phyloP scores from a whole-genome alignment of 495 filamentous ascomycete genomes.

The Trypethelium eluteriae region DNA sequence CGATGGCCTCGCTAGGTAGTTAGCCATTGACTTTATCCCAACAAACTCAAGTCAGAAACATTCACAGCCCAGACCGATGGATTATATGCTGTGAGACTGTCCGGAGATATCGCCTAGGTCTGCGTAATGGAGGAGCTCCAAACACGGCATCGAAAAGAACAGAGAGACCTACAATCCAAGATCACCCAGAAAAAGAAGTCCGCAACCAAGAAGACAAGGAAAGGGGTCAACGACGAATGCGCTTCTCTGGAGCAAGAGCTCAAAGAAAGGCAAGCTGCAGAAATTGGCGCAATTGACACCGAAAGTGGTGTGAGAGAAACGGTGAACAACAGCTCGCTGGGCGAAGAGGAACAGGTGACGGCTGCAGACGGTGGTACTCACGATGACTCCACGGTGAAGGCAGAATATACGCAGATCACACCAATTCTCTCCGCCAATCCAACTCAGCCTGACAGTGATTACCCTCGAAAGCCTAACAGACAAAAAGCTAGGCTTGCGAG shows the following conservation, averaged over 20 bases:
- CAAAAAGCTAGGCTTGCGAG: slow-evolving; percentile 86
- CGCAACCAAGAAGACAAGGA: slow-evolving; percentile 91
- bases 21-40: too few relatives aligned
- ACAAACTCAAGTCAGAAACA: too few relatives aligned
- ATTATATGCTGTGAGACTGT: too few relatives aligned
- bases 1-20: too few relatives aligned
- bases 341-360: slow-evolving; percentile 21
- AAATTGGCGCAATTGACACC: slow-evolving; percentile 48
- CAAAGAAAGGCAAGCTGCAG: slow-evolving; percentile 41
- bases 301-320: slow-evolving; percentile 35
- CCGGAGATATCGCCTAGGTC: neutral
- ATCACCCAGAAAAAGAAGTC: slow-evolving; percentile 93
- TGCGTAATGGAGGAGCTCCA: slow-evolving; percentile 62
- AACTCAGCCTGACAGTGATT: neutral
- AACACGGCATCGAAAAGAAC: slow-evolving; percentile 77
- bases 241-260: slow-evolving; percentile 33
- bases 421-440: neutral
- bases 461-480: slow-evolving; percentile 70
- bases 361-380: slow-evolving; percentile 18
- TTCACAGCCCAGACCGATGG: too few relatives aligned
- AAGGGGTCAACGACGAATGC: slow-evolving; percentile 64
- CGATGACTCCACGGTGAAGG: slow-evolving; percentile 21
- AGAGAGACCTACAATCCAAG: slow-evolving; percentile 70
- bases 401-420: neutral
- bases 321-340: slow-evolving; percentile 4